These are phyloP conservation scores for Westerdykella sp. DNA, from an alignment of 2,329 filamentous ascomycete species.

Conservation along the genomic window DNA sequence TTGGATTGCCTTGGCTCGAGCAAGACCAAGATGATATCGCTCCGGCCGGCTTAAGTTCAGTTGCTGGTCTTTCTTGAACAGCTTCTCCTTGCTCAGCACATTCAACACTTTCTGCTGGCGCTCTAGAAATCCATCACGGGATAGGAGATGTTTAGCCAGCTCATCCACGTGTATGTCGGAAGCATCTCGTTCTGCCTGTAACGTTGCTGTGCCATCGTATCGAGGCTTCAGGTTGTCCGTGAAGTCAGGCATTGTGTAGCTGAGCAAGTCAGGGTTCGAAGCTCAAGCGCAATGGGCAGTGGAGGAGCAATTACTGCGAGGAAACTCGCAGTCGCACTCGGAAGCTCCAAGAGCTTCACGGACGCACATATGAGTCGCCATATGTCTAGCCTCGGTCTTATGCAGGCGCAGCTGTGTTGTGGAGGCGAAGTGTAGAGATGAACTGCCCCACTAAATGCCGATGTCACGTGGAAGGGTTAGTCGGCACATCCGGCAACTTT, in stretches of 20 bases:
- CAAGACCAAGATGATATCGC: slow-evolving; percentile 48
- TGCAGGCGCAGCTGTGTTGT: too few relatives aligned
- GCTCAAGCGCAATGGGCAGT: too few relatives aligned
- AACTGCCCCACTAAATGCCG: too few relatives aligned
- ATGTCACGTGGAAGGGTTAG: too few relatives aligned
- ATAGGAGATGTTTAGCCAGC: slow-evolving; percentile 44
- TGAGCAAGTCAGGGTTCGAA: too few relatives aligned
- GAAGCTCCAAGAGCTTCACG: too few relatives aligned
- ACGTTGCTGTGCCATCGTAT: slow-evolving; percentile 42
- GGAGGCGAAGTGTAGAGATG: too few relatives aligned
- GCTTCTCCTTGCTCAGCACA: slow-evolving; percentile 42
- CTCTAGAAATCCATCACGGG: slow-evolving; percentile 43
- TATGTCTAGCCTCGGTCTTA: too few relatives aligned
- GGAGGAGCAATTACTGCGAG: too few relatives aligned
- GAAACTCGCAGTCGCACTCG: too few relatives aligned
- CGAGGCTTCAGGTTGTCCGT: slow-evolving; percentile 45
- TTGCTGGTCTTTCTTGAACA: slow-evolving; percentile 47
- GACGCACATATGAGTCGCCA: too few relatives aligned
- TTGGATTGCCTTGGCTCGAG: slow-evolving; percentile 47
- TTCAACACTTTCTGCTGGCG: slow-evolving; percentile 44
- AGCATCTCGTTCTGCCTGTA: slow-evolving; percentile 41
- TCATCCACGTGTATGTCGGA: slow-evolving; percentile 42
- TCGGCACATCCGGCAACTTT: too few relatives aligned
- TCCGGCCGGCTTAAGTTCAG: slow-evolving; percentile 48
- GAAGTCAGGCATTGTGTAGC: slow-evolving; percentile 43